Percentiles rank a stretch among this genome's conserved stretches.
These are phyloP conservation scores for Kazachstania viticola DNA, from an alignment of 805 yeast species.

Conservation along the genomic window DNA sequence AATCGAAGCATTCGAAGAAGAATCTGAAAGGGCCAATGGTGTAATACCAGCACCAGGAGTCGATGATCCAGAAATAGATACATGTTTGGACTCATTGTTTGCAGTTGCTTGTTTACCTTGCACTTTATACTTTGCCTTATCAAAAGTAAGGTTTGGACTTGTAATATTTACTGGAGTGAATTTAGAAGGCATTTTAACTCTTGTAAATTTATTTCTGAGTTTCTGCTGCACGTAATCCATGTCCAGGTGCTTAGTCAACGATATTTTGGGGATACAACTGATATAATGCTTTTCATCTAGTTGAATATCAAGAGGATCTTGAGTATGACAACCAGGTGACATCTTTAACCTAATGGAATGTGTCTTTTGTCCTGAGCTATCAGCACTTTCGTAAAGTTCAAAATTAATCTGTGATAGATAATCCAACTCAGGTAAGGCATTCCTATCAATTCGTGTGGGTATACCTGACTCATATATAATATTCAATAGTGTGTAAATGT, in stretches of 20 bases:
- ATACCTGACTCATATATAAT: slow-evolving; percentile 84
- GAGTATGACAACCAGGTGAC: slow-evolving; percentile 97
- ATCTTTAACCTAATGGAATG: slow-evolving; percentile 86
- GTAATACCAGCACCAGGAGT: slow-evolving; percentile 4
- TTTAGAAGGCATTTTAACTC: slow-evolving; percentile 85
- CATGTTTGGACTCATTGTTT: no score
- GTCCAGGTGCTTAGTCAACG: slow-evolving; percentile 86
- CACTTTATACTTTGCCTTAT: slow-evolving; percentile 8
- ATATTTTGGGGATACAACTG: slow-evolving; percentile 85
- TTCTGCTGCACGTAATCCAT: slow-evolving; percentile 78
- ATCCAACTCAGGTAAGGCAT: slow-evolving; percentile 92
- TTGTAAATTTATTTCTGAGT: slow-evolving; percentile 65
- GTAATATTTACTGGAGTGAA: slow-evolving; percentile 83
- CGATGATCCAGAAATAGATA: no score
- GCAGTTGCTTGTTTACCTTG: no score
- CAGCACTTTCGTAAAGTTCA: slow-evolving; percentile 80
- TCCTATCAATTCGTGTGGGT: slow-evolving; percentile 91
- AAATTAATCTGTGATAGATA: slow-evolving; percentile 89
- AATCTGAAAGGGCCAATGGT: slow-evolving; percentile 4
- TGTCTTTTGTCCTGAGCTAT: slow-evolving; percentile 58
- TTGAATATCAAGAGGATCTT: slow-evolving; percentile 94
- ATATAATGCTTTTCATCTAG: slow-evolving; percentile 93
- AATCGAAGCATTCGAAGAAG: no score
- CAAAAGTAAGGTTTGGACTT: slow-evolving; percentile 39
- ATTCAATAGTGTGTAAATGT: slow-evolving; percentile 85